Percentiles rank a stretch among this genome's conserved stretches.
phyloP scores from a whole-genome alignment of 495 filamentous ascomycete species.

The Thermothielavioides terrestris region DNA sequence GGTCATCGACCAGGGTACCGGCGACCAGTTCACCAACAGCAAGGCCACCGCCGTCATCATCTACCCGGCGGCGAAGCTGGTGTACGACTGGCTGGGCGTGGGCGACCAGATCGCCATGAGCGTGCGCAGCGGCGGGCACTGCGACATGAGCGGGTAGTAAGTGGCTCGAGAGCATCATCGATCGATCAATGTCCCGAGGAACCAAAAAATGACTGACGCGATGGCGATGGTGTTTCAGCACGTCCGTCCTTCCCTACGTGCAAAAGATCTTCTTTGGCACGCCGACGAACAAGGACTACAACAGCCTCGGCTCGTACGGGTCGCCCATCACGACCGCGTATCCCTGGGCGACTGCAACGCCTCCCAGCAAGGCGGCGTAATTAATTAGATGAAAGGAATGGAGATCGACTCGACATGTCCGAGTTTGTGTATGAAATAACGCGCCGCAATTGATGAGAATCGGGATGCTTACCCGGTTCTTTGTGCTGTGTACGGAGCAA shows the following conservation, averaged over 20 bases:
- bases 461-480: too few species aligned
- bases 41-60: constrained; percentile 43
- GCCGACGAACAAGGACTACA: constrained; percentile 38
- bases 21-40: constrained; percentile 43
- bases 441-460: too few species aligned
- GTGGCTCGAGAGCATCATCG: constrained; percentile 11
- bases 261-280: constrained; percentile 42
- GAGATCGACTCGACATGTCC: not conserved
- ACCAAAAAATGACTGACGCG: not conserved
- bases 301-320: constrained; percentile 37
- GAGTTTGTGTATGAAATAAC: not conserved
- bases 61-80: constrained; percentile 43
- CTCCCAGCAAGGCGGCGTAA: constrained; percentile 17
- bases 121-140: constrained; percentile 41
- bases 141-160: constrained; percentile 43
- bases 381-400: not conserved
- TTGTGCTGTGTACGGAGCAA: not conserved
- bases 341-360: constrained; percentile 39
- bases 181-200: not conserved
- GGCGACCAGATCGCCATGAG: constrained; percentile 42
- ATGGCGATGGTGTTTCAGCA: constrained; percentile 19
- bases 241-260: constrained; percentile 43
- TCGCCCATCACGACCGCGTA: constrained; percentile 40
- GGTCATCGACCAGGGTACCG: constrained; percentile 42
- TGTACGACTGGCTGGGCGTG: constrained; percentile 45